Percentiles rank a stretch among this genome's conserved stretches.
phyloP scores from a whole-genome alignment of 2,329 filamentous ascomycete genomes.

The Diaporthe vaccinii region DNA sequence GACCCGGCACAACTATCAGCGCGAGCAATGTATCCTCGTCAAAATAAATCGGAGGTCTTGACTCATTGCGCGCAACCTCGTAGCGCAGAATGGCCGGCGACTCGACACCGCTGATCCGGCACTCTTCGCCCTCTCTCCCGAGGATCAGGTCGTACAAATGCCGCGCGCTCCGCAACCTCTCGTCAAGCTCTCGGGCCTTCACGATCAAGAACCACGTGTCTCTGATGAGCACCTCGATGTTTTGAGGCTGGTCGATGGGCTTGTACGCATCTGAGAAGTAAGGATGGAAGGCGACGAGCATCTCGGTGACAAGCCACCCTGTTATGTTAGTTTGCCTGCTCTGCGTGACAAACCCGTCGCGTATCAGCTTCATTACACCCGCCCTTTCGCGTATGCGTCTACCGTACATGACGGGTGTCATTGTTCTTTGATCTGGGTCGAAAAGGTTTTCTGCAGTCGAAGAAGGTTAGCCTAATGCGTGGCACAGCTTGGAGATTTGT shows the following conservation, averaged over 20 bases:
- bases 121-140: background rate
- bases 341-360: background rate
- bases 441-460: background rate
- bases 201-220: background rate
- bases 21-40: background rate
- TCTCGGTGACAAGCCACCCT: background rate
- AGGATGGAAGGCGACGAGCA: conserved; percentile 9
- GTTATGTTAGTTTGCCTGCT: background rate
- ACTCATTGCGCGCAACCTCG: too few species aligned
- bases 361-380: background rate
- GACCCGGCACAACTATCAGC: conserved; percentile 14
- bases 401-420: background rate
- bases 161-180: background rate
- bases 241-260: background rate
- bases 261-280: conserved; percentile 9
- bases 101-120: background rate
- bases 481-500: background rate
- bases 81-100: background rate
- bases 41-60: background rate
- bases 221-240: conserved; percentile 12
- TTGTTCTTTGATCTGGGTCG: too few species aligned
- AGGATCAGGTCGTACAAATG: background rate
- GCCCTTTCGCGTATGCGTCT: background rate
- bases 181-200: conserved; percentile 18
- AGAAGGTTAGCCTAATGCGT: background rate